Conservation (phyloP, 2,329 filamentous ascomycete species). For the Penicillium sp. region DNA sequence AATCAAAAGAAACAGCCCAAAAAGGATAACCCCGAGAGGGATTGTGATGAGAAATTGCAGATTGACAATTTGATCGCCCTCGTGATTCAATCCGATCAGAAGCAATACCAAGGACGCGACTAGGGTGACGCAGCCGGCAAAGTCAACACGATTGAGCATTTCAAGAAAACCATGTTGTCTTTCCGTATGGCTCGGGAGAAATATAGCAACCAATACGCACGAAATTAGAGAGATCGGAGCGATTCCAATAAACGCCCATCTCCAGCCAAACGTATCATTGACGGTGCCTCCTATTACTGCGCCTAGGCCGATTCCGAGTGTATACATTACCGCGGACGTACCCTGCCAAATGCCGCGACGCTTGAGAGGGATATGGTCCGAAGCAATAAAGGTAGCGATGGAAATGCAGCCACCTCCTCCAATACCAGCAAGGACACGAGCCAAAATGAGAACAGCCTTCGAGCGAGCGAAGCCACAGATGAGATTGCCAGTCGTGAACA, state of each 20-base stretch:
- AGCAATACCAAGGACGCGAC: slow-evolving; percentile 9
- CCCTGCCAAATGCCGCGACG: slow-evolving; percentile 12
- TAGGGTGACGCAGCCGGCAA: slow-evolving; percentile 10
- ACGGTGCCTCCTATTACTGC: slow-evolving; percentile 13
- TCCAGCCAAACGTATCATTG: slow-evolving; percentile 13
- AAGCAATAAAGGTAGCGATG: slow-evolving; percentile 14
- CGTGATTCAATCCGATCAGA: slow-evolving; percentile 12
- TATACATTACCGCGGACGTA: slow-evolving; percentile 7
- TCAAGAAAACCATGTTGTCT: background rate
- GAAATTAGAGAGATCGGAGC: slow-evolving; percentile 9
- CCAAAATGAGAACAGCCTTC: slow-evolving; percentile 4
- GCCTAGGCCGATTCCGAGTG: slow-evolving; percentile 10
- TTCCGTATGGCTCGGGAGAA: slow-evolving; percentile 6
- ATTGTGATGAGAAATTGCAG: background rate
- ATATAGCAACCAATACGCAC: slow-evolving; percentile 5
- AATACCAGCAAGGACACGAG: slow-evolving; percentile 11
- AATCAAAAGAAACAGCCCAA: slow-evolving; percentile 7
- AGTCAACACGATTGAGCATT: slow-evolving; percentile 9
- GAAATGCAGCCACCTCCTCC: slow-evolving; percentile 16
- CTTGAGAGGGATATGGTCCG: slow-evolving; percentile 12
- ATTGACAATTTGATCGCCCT: slow-evolving; percentile 2
- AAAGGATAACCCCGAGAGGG: background rate
- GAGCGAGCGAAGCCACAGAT: slow-evolving; percentile 9
- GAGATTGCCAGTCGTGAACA: slow-evolving; percentile 14
- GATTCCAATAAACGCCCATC: slow-evolving; percentile 15